A percentile compares a stretch with the other conserved stretches of the same genome.
phyloP scores from a whole-genome alignment of 164 flowering plant genomes.

The Aristolochia californica region DNA sequence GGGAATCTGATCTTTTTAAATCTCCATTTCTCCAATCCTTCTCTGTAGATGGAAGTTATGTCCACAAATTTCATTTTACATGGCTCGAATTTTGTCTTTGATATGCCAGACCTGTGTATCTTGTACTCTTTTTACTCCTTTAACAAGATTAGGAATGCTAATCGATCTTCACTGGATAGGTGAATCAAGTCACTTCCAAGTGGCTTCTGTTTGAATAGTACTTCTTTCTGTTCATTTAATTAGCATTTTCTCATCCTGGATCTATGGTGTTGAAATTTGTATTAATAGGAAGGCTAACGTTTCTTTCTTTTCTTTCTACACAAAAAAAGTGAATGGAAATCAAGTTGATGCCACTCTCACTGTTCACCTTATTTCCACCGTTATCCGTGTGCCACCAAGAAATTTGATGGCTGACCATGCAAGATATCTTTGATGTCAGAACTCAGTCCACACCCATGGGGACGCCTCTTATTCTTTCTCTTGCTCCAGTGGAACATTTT shows the following conservation, averaged over 20 bases:
- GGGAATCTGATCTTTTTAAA: conserved; percentile 1
- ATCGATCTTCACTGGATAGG: conserved; percentile 11
- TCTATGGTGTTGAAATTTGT: background rate
- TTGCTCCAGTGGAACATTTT: no score
- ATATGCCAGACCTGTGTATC: conserved; percentile 9
- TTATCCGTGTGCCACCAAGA: no score
- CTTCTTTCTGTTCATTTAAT: background rate
- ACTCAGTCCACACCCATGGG: no score
- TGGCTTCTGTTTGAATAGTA: conserved; percentile 1
- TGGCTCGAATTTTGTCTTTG: conserved; percentile 9
- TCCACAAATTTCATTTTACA: background rate
- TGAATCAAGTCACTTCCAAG: conserved; percentile 6
- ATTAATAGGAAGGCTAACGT: background rate
- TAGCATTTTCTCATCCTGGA: conserved; percentile 4
- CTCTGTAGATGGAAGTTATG: background rate
- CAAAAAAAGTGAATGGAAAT: no score
- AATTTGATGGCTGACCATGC: no score
- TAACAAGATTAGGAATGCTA: conserved; percentile 17
- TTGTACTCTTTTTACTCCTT: conserved; percentile 7
- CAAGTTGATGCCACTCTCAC: no score
- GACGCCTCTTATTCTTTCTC: no score
- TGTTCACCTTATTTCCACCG: no score
- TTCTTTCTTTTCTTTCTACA: no score
- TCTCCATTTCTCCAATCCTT: background rate
- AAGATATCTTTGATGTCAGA: no score